phyloP scores from a whole-genome alignment of 176 grass and related monocot species.

The Aechmea fasciata region DNA sequence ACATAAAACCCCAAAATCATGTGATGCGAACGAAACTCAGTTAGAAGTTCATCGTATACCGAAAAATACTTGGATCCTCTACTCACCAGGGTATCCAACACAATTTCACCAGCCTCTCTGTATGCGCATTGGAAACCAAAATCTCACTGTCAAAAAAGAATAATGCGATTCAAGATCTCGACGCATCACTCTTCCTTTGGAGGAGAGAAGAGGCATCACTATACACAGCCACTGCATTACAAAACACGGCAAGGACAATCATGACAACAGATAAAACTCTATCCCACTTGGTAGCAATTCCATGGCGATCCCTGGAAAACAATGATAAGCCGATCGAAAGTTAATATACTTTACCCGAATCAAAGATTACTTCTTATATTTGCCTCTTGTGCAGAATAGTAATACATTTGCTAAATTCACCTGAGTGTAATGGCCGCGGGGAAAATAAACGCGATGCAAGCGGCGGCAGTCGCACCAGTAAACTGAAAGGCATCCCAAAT shows the following conservation, averaged over 20 bases:
- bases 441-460: constrained; percentile 91
- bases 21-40: too few species aligned
- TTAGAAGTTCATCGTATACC: too few species aligned
- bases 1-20: too few species aligned
- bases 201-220: constrained; percentile 73
- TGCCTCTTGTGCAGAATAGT: not conserved
- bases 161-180: not conserved
- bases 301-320: constrained; percentile 53
- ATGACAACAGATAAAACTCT: constrained; percentile 56
- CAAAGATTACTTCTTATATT: not conserved
- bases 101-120: too few species aligned
- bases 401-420: constrained; percentile 23
- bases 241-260: constrained; percentile 80
- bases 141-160: not conserved
- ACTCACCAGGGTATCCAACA: too few species aligned
- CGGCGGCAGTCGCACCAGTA: constrained; percentile 90
- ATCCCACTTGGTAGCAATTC: constrained; percentile 65
- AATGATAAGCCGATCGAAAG: constrained; percentile 16
- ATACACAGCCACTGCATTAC: constrained; percentile 74
- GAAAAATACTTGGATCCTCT: too few species aligned
- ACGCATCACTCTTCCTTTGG: constrained; percentile 28
- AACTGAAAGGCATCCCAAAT: constrained; percentile 99
- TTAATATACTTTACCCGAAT: not conserved
- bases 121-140: too few species aligned
- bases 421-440: constrained; percentile 73